Evolutionary conservation across 192 early-diverging fungal species (phyloP), one percentile per base, ranked within the genome.

Genomic region (Coemansia sp.): DNA sequence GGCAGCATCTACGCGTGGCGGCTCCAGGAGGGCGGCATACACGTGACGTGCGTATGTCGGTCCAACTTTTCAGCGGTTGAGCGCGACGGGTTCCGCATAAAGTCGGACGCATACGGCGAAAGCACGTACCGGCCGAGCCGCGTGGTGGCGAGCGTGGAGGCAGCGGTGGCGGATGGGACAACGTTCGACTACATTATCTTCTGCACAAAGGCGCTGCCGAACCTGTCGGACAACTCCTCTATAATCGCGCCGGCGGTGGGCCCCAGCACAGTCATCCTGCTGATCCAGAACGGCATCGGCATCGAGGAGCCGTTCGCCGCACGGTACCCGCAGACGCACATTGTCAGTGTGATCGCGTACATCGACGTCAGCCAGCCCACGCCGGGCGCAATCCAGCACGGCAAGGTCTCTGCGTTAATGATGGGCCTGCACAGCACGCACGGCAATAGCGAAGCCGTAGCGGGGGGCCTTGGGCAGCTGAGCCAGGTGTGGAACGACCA

Each of bases 251-350:
- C 84, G 16, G 80, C 85, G 10, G 81, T 83, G 5, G n/a, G 62
- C 1, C 45, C 68, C 5, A 58, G 71, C 10, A 86, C 87, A 6
- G 38, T 64, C 10, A 86, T 91, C 38, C 68, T 91, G 11, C 46
- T 89, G 54, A 86, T 91, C 30, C 89, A 91, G 66, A 91, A 91
- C 60, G 89, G 89, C 6, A 78, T 91, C 21, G 86, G 82, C 0
- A 76, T 87, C 38, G 89, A 91, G 54, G 79, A 82, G 4, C 81
- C 83, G 31, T 79, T 85, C 52, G 58, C 59, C 18, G 56, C 50
- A n/a, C 70, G 73, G 35, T 91, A 87, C 67, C 87, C 87, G 11
- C 46, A 68, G 19, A 87, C 85, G 58, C 84, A 84, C 1, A 58
- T 91, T 4, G 52, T 85, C 30, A 86, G 85, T 18, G 65, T 71